Conservation (phyloP, 1,139 yeast species). For the Saccharomycopsis phalli region DNA sequence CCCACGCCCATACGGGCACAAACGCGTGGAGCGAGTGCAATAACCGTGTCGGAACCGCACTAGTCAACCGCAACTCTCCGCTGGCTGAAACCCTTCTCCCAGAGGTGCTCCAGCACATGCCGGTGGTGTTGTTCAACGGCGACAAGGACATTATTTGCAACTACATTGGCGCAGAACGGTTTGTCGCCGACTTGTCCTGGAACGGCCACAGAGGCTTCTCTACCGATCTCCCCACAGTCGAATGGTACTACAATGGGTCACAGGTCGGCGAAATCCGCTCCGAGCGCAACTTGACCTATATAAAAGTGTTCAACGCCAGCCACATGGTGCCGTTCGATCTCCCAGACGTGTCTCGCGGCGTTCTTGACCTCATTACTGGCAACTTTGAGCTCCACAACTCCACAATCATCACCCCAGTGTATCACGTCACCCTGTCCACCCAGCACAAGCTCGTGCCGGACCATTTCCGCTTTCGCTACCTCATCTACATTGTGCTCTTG, state of each 20-base stretch:
- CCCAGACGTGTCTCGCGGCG: conserved; percentile 60
- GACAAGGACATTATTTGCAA: conserved; percentile 87
- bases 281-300: conserved; percentile 71
- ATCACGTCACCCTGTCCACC: conserved; percentile 7
- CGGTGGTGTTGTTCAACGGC: conserved; percentile 75
- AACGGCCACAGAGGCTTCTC: conserved; percentile 54
- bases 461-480: conserved; percentile 8
- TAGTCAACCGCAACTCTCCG: conserved; percentile 43
- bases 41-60: conserved; percentile 41
- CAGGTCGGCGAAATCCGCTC: conserved; percentile 43
- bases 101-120: conserved; percentile 44
- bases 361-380: conserved; percentile 44
- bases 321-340: conserved; percentile 94
- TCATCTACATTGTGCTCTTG: conserved; percentile 13
- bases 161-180: conserved; percentile 60
- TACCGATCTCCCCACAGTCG: conserved; percentile 29
- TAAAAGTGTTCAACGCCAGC: conserved; percentile 65
- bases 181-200: conserved; percentile 60
- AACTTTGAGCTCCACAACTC: conserved; percentile 23
- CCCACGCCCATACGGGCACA: conserved; percentile 24
- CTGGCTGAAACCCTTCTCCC: conserved; percentile 67
- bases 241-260: conserved; percentile 46
- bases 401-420: conserved; percentile 15
- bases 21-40: conserved; percentile 71
- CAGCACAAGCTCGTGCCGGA: background rate